A percentile compares a stretch with the other conserved stretches of the same genome.
Conservation (phyloP, 768 basidiomycete genomes). For the Lactarius deliciosus region DNA sequence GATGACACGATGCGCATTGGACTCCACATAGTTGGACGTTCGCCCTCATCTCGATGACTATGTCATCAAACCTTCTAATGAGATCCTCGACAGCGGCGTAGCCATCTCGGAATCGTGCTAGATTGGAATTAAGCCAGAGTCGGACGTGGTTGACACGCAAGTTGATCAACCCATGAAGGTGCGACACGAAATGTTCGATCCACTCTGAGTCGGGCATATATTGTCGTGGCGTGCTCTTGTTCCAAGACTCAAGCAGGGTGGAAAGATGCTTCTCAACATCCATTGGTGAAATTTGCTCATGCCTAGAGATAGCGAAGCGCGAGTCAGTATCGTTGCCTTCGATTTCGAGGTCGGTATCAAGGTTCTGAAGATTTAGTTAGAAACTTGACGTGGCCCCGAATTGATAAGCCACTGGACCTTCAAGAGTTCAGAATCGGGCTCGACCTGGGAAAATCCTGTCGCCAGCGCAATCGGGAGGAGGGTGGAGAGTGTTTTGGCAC, state of each 20-base stretch:
- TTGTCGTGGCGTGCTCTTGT: slow-evolving; percentile 36
- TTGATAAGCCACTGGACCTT: slow-evolving; percentile 40
- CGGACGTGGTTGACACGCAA: slow-evolving; percentile 48
- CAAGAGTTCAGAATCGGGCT: slow-evolving; percentile 48
- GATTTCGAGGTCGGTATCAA: slow-evolving; percentile 49
- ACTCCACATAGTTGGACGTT: slow-evolving; percentile 50
- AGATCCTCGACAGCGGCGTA: slow-evolving; percentile 48
- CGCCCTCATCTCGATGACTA: slow-evolving; percentile 46
- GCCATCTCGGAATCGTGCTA: slow-evolving; percentile 45
- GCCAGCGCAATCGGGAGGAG: slow-evolving; percentile 50
- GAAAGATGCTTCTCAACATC: slow-evolving; percentile 34
- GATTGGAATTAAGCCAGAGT: slow-evolving; percentile 52
- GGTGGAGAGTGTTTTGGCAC: slow-evolving; percentile 38
- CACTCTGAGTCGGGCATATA: slow-evolving; percentile 43
- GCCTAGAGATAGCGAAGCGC: slow-evolving; percentile 38
- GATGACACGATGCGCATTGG: slow-evolving; percentile 48
- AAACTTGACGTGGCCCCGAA: accelerated
- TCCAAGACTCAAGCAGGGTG: slow-evolving; percentile 37
- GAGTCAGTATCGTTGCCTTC: slow-evolving; percentile 40
- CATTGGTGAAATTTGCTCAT: slow-evolving; percentile 25
- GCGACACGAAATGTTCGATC: slow-evolving; percentile 39
- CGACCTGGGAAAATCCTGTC: slow-evolving; percentile 47
- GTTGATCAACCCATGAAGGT: slow-evolving; percentile 44
- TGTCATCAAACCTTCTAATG: slow-evolving; percentile 43
- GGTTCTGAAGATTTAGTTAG: slow-evolving; percentile 40